Evolutionary conservation across 2,329 filamentous ascomycete species (phyloP), one percentile per base, ranked within the genome.

Genomic region (Fusarium albosuccineum): DNA sequence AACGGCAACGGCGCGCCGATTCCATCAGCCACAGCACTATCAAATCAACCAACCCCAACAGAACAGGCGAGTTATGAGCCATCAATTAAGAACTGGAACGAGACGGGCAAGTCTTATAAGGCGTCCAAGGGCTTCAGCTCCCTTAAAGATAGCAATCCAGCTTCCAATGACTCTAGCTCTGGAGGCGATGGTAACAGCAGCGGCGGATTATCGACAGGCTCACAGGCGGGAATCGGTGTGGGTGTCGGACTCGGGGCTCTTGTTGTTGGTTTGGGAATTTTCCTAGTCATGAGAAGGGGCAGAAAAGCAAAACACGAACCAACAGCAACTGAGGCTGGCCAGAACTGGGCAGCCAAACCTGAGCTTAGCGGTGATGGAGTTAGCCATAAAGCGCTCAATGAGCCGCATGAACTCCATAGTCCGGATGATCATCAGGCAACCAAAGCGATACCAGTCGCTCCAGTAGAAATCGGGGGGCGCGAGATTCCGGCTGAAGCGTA

Each of bases 391-490:
- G 22, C 37, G 10, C 6, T 14, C 5, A 45, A 11, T 7, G 3
- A 29, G 42, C 3, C 17, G 27, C 40, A 27, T 14, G 22, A n/a
- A 13, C 9, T 16, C 30, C 42, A 45, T 13, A n/a, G 10, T 11
- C 42, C 11, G 30, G 8, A 14, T 11, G 42, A 45, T 22, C 26
- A 29, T 27, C 22, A 45, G n/a, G 42, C 22, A n/a, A 9, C 13
- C n/a, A 11, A 29, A 9, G 3, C 42, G 10, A 10, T 11, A 9
- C 10, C 44, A 11, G 27, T 16, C 8, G 11, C 44, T 46, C 44
- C 44, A 16, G 44, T 46, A 16, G 44, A 46, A n/a, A 46, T 46
- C 14, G 44, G 27, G n/a, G 44, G 44, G 16, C 44, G 44, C 9
- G 44, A 46, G 44, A 26, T 26, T n/a, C 44, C 44, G 5, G 44